Evolutionary conservation across 768 basidiomycete genomes (phyloP), one percentile per base, ranked within the genome.

Genomic region (Lenzites betulinus): DNA sequence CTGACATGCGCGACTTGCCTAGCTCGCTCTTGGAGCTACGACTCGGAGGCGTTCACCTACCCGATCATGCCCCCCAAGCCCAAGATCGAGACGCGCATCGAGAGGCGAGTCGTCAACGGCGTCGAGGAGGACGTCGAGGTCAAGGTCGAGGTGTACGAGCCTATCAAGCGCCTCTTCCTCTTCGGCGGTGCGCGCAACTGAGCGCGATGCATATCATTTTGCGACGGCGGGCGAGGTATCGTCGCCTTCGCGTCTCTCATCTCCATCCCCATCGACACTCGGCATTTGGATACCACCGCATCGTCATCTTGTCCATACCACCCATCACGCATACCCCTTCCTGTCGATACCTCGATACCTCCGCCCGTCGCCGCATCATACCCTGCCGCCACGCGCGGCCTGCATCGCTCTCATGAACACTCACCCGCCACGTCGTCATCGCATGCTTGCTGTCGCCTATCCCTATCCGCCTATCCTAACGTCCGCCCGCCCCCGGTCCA

Each of bases 1-100:
- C 43, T 52, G 7, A 35, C 35, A 73, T 66, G 70, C 41, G 0
- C 7, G 30, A 48, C 35, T 41, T 42, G 18, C 42, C 22, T 58
- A 89, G 88, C 76, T 13, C 86, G 87, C 28, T 85, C 89, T 2
- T 90, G 87, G 88, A 89, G 88, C 2, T 90, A 90, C 67, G 54
- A 64, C 8, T 88, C 89, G 66, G 87, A 87, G 64, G 71, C 88
- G 62, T 81, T 79, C 69, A 88, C 85, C 3, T 91, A 90, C 65
- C 84, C 86, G 16, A 75, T 84, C 60, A 84, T 86, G 82, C 75
- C 77, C 60, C 74, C 81, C 38, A 83, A 81, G n/a, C 74, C 77
- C 44, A 79, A 79, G 74, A 86, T 77, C 70, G 83, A 84, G 75
- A 75, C 75, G 63, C 77, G 77, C 51, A 70, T 77, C 25, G 82